Base-by-base conservation (phyloP, 2,329 filamentous ascomycete genomes). In the Penicillium occitanis region DNA sequence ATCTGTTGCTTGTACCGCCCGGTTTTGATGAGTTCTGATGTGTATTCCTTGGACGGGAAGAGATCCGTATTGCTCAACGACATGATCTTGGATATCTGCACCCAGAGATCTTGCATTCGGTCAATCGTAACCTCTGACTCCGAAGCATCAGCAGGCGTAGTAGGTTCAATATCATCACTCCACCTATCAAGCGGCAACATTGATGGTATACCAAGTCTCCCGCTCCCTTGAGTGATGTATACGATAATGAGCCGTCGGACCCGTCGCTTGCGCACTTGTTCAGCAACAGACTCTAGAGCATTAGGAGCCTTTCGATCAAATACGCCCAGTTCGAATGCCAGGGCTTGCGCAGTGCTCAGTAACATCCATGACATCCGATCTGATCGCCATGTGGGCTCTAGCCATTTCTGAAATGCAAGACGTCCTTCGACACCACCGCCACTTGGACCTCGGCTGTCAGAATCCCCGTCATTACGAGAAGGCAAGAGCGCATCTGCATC, bases 311-410 rank as follows among this genome's bases (percentile, higher is more conserved):
- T 92, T 66, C 93, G 88, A 71, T 98, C 95, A 72, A 98, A 99
- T 1, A 99, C 92, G 11, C 95, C 95, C 37, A 99, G 87, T 77
- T 99, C 95, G 71, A 96, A 96, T 0, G 91, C 92, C 44, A 98
- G 83, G 0, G 93, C 91, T 82, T 94, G 91, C 14, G 92, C 93
- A 44, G 93, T 96, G 73, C 92, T 96, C 35, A 98, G 85, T 14
- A 98, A 83, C 92, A 97, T 97, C 94, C 94, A 97, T 75, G 92
- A 96, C 91, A 97, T 96, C 64, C 93, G 90, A 73, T 97, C 94
- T 69, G 90, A 92, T 71, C 94, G 86, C 92, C 94, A 97, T 8
- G 92, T 94, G 2, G 95, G 95, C 77, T 99, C 95, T 3, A 98
- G 87, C 92, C 95, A 98, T 76, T 92, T 94, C 74, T 97, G 93